Conservation (phyloP, 441 rosid genomes). For the Brassica hybrid region DNA sequence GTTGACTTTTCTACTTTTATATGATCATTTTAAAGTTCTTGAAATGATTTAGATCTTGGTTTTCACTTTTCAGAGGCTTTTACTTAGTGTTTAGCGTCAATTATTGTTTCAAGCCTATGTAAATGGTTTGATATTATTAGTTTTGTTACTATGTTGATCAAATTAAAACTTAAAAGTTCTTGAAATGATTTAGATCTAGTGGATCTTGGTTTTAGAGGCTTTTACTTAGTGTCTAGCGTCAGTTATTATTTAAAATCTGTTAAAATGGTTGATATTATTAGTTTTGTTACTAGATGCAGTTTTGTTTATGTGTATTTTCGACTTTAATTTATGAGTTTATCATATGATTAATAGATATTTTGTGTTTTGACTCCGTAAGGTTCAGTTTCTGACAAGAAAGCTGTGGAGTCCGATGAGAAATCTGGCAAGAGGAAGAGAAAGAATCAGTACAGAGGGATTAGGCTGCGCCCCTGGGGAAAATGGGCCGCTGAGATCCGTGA, state of each 20-base stretch:
- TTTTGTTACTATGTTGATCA: not conserved
- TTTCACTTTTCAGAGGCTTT: not conserved
- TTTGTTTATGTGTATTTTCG: not conserved
- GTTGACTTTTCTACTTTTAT: not conserved
- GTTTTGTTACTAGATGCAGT: not conserved
- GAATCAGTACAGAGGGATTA: conserved; percentile 84
- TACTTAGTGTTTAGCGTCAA: no score
- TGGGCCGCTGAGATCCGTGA: conserved; percentile 99
- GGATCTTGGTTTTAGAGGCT: not conserved
- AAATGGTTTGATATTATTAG: conserved; percentile 6
- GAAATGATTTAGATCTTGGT: conserved; percentile 4
- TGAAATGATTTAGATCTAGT: not conserved
- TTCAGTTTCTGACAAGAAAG: conserved; percentile 41
- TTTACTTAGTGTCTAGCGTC: not conserved
- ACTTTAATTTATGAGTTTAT: not conserved
- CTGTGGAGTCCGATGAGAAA: conserved; percentile 56
- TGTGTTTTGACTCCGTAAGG: conserved; percentile 45
- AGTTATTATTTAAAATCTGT: not conserved
- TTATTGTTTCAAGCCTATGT: no score
- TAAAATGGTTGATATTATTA: not conserved
- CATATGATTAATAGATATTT: conserved; percentile 1
- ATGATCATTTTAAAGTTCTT: not conserved
- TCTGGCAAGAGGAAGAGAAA: conserved; percentile 82
- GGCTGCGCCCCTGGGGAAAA: conserved; percentile 98
- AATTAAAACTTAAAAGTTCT: not conserved